Evolutionary conservation across 2,329 filamentous ascomycete species (phyloP).

Genomic region (Exutisphaerella laricina): DNA sequence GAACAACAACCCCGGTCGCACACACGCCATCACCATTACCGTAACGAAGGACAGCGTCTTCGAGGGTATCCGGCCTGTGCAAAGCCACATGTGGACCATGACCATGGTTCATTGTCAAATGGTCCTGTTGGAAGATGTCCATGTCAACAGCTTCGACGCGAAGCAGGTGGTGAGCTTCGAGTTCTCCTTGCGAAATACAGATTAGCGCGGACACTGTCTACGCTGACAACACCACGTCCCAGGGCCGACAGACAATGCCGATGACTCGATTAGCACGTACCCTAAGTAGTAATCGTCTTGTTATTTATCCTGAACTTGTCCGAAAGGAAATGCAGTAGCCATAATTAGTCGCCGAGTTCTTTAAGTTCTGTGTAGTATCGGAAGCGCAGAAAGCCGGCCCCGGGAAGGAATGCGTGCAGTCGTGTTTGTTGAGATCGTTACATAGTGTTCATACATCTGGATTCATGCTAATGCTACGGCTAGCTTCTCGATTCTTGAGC

Average conservation of each 20-base stretch:
- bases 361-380: too few species aligned
- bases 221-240: conserved; percentile 47
- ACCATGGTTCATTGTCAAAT: conserved; percentile 47
- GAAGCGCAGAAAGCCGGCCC: too few species aligned
- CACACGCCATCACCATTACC: conserved; percentile 50
- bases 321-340: too few species aligned
- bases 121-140: conserved; percentile 46
- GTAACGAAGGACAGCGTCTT: conserved; percentile 46
- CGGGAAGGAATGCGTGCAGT: too few species aligned
- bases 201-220: conserved; percentile 51
- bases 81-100: conserved; percentile 56
- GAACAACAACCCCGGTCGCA: conserved; percentile 37
- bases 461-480: too few species aligned
- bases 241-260: conserved; percentile 46
- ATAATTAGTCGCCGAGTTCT: too few species aligned
- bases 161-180: conserved; percentile 20
- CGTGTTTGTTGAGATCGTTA: too few species aligned
- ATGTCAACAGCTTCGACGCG: conserved; percentile 47
- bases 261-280: conserved; percentile 50
- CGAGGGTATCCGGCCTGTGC: conserved; percentile 46
- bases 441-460: too few species aligned
- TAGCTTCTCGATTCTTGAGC: too few species aligned
- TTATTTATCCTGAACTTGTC: too few species aligned
- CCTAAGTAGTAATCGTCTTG: too few species aligned
- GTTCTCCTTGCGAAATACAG: conserved; percentile 29